These are phyloP conservation scores for Nicotiana undulata DNA, from an alignment of 257 asterid genomes.

Conservation along the genomic window DNA sequence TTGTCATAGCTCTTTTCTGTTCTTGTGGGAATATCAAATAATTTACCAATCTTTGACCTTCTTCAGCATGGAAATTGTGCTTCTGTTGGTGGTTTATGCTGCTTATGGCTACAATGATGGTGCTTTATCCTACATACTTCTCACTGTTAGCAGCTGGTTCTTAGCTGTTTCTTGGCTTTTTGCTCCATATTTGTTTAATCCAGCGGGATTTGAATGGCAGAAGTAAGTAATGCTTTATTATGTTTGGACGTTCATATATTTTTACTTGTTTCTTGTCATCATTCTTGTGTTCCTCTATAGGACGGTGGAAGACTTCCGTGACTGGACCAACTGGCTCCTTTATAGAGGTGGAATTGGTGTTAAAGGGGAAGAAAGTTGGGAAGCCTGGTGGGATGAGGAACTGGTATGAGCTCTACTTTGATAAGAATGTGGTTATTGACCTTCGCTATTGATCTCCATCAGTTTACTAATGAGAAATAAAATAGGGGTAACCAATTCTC, in stretches of 20 bases:
- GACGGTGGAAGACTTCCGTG: constrained; percentile 95
- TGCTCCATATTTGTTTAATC: constrained; percentile 96
- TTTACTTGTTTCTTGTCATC: constrained; percentile 17
- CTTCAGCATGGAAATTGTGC: constrained; percentile 87
- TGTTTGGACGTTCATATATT: constrained; percentile 4
- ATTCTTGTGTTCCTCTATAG: constrained; percentile 31
- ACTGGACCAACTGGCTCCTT: constrained; percentile 99
- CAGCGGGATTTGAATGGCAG: constrained; percentile 99
- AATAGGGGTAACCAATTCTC: constrained; percentile 3
- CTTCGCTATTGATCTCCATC: neutral
- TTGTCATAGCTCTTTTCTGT: neutral
- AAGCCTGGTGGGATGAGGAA: constrained; percentile 99
- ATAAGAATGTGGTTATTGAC: neutral
- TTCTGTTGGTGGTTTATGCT: constrained; percentile 76
- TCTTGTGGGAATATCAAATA: neutral
- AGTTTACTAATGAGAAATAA: constrained; percentile 10
- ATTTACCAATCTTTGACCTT: constrained; percentile 12
- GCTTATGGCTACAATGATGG: constrained; percentile 71
- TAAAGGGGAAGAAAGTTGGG: constrained; percentile 99
- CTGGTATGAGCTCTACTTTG: constrained; percentile 45
- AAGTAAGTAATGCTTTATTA: constrained; percentile 50
- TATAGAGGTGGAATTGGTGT: constrained; percentile 99
- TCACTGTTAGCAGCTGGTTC: constrained; percentile 94
- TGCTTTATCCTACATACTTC: constrained; percentile 75
- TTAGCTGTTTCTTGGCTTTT: constrained; percentile 83